Conservation (phyloP, 192 early-diverging fungal species). For the Gigaspora rosea region DNA sequence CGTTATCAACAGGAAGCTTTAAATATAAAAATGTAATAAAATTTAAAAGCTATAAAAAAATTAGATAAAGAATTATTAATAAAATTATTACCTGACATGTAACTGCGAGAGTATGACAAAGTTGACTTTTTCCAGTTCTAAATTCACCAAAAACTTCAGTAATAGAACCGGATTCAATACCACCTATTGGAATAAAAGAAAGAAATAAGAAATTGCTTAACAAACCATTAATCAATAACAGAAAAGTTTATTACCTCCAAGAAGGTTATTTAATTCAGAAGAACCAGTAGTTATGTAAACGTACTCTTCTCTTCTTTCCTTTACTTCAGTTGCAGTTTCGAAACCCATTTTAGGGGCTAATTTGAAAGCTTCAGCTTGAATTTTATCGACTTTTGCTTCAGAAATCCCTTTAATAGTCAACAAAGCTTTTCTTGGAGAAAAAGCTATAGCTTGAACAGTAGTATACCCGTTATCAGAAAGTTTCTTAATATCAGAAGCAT, state of each 20-base stretch:
- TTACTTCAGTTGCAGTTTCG: constrained; percentile 90
- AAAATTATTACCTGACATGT: constrained; percentile 74
- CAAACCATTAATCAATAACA: neutral
- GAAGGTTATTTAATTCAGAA: constrained; percentile 86
- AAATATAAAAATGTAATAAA: neutral
- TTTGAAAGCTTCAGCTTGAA: constrained; percentile 66
- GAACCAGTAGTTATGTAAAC: constrained; percentile 89
- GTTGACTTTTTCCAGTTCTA: constrained; percentile 94
- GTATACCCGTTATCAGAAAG: constrained; percentile 84
- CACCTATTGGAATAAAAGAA: constrained; percentile 46
- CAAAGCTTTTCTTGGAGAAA: constrained; percentile 86
- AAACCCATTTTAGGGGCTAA: constrained; percentile 77
- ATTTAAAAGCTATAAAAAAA: neutral
- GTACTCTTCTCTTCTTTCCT: constrained; percentile 77
- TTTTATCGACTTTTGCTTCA: constrained; percentile 95
- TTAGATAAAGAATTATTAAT: constrained; percentile 14
- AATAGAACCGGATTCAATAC: constrained; percentile 95
- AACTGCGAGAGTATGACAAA: constrained; percentile 95
- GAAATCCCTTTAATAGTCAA: constrained; percentile 93
- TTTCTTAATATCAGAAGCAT: constrained; percentile 77
- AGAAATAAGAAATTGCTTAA: neutral
- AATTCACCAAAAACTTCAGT: constrained; percentile 99
- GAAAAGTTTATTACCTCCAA: constrained; percentile 66
- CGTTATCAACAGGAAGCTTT: constrained; percentile 80
- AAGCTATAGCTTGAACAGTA: constrained; percentile 92